Base-by-base conservation (phyloP, 225 moss, liverwort and hornwort species). In the Pseudisothecium myosuroides region DNA sequence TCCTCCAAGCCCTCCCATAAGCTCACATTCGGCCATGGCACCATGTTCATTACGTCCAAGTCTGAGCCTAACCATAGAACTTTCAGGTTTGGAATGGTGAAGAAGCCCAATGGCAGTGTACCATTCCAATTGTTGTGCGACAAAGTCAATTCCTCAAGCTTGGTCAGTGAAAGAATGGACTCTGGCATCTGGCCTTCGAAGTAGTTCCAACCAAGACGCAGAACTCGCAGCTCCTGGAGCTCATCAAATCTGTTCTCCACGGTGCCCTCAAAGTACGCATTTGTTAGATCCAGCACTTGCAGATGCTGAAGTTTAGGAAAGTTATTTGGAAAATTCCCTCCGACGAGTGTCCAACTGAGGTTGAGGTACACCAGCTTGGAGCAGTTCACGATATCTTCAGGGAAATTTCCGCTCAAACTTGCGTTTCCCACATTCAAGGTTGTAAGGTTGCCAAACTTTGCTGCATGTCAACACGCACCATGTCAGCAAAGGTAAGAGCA, bases 181-280 rank as follows among this genome's bases (percentile, higher is more conserved):
- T 47, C 1, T 6, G 62, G 62, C 62, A 75, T 37, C 10, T 34
- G 76, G 5, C 85, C 85, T 76, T 76, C 37, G 2, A 86, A 86
- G 19, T 9, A 15, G 27, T 86, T 76, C 26, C 1, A 1, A 1
- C 0, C 36, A 3, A 74, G 75, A 61, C 49, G 26, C 11, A 86
- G 0, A 12, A 86, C 47, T 9, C 62, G 74, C 2, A 92, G 63
- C 52, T 87, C 69, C 5, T 65, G 90, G 14, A 92, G 76, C 66
- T 81, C 49, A 4, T 77, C 87, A 54, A 91, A 59, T 60, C 6
- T 60, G 34, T 15, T 72, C 45, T 21, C 73, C 7, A 73, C 5
- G 2, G 45, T 34, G 59, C 72, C 72, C 21, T 59, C 32, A 0
- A 71, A 34, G 58, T 15, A 6, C 0, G 0, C 45, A 2, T 0